Percentiles rank a stretch among this genome's conserved stretches.
phyloP scores from a whole-genome alignment of 2,329 filamentous ascomycete species.

The Calonectria crousiana region DNA sequence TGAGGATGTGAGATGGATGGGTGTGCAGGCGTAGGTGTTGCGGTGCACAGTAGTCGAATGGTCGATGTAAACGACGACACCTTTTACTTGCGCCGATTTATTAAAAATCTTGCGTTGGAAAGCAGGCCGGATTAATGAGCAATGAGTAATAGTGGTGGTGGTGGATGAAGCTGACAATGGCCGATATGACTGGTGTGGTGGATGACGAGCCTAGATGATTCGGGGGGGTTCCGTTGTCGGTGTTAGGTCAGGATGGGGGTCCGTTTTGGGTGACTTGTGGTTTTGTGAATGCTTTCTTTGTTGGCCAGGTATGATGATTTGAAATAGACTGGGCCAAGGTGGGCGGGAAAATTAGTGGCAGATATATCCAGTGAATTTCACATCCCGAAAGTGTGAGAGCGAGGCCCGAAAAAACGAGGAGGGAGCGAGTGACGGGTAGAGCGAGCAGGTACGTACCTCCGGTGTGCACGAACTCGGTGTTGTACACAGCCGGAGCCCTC shows the following conservation, averaged over 20 bases:
- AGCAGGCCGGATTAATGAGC: conserved; percentile 8
- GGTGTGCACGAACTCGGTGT: conserved; percentile 21
- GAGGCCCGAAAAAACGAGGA: conserved; percentile 23
- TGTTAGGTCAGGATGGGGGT: conserved; percentile 7
- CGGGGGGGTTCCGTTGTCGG: conserved; percentile 25
- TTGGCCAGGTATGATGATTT: conserved; percentile 22
- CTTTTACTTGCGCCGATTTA: conserved; percentile 8
- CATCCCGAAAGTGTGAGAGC: conserved; percentile 13
- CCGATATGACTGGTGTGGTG: conserved; percentile 16
- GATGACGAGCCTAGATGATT: conserved; percentile 19
- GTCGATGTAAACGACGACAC: neutral
- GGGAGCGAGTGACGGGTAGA: conserved; percentile 16
- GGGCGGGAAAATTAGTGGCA: conserved; percentile 12
- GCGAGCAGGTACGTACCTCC: conserved; percentile 8
- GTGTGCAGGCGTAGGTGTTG: conserved; percentile 12
- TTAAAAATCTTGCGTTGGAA: neutral
- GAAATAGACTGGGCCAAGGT: conserved; percentile 18
- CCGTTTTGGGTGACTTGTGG: conserved; percentile 7
- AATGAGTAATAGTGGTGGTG: conserved; percentile 18
- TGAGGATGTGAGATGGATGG: neutral
- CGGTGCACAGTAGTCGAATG: conserved; percentile 11
- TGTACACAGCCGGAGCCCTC: conserved; percentile 23
- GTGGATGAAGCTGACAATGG: conserved; percentile 12
- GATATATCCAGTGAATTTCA: conserved; percentile 18
- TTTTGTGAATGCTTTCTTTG: neutral